Evolutionary conservation across 805 yeast species (phyloP), one percentile per base, ranked within the genome.

Genomic region (Lipomyces spencermartinsiae): DNA sequence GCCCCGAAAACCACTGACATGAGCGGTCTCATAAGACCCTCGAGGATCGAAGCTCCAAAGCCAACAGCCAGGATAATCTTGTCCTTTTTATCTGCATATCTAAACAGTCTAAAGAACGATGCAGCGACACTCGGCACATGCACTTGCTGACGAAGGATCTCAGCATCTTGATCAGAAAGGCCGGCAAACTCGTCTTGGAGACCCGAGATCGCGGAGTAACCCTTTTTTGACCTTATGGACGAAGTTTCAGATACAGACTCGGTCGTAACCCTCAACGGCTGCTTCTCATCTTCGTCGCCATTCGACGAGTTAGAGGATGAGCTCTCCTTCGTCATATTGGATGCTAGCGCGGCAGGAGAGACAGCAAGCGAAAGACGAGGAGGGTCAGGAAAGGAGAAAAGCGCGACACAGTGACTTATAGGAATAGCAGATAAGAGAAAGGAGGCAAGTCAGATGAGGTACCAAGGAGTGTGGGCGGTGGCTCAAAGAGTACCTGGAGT

Each of bases 1-100:
- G 71, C 69, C 25, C 83, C 83, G 33, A 80, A 79, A n/a, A 81
- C 80, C 60, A 80, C 70, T 25, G 83, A 78, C 71, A 66, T 67
- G 31, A 66, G 55, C 0, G 83, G 83, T 63, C 80, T 64, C 12
- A 78, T 80, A 6, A 79, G 81, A n/a, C 83, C 83, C 16, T 79
- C 78, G 6, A 78, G 75, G 19, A 78, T 72, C 2, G 83, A 74
- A 61, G 76, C 75, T 39, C 74, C 67, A 16, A 76, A 69, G 2
- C 80, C 83, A 7, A 77, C 29, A 2, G 68, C 14, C 10, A 79
- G 71, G 33, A 77, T 58, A 43, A 73, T 57, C 8, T 69, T 59
- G 56, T 80, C 83, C 39, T 53, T 66, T 25, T 65, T 68, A 46
- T 73, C 73, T 5, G 83, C 81, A 71, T 78, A 81, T 33, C 79